Conservation (phyloP, 768 basidiomycete species). For the Tulasnella sp. region DNA sequence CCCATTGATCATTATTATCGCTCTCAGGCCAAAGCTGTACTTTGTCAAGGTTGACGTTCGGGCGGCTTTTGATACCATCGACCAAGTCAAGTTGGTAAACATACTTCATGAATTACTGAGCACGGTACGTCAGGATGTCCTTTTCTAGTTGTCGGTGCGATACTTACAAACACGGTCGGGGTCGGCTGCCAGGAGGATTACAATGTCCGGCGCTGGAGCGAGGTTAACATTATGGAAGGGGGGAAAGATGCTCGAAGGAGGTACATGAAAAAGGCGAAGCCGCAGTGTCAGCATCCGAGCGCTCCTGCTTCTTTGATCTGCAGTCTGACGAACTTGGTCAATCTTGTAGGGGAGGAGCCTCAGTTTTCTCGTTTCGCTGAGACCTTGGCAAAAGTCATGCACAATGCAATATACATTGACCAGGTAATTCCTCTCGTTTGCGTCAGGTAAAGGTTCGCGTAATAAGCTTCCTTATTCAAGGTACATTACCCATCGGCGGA, state of each 20-base stretch:
- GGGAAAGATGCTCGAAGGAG: slow-evolving; percentile 50
- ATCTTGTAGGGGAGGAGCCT: slow-evolving; percentile 56
- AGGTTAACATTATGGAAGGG: slow-evolving; percentile 30
- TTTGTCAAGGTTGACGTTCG: slow-evolving; percentile 96
- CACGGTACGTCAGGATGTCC: slow-evolving; percentile 43
- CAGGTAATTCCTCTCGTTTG: slow-evolving; percentile 41
- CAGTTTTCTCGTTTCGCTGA: slow-evolving; percentile 66
- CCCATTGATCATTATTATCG: not conserved
- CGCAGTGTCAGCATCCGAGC: slow-evolving; percentile 46
- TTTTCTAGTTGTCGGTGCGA: not conserved
- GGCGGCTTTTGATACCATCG: slow-evolving; percentile 94
- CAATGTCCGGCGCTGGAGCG: slow-evolving; percentile 57
- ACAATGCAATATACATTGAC: slow-evolving; percentile 79
- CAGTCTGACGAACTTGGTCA: not conserved
- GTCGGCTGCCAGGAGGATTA: slow-evolving; percentile 52
- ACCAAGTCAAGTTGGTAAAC: slow-evolving; percentile 72
- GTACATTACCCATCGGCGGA: slow-evolving; percentile 49
- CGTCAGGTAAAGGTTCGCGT: not conserved
- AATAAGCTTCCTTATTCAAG: slow-evolving; percentile 26
- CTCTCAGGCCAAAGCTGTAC: slow-evolving; percentile 70
- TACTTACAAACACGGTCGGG: not conserved
- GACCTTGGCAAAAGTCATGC: slow-evolving; percentile 54
- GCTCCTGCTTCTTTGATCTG: not conserved
- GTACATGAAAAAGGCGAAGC: slow-evolving; percentile 54
- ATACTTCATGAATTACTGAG: slow-evolving; percentile 68